phyloP scores from a whole-genome alignment of 23 red algal species.

The Gracilaria caudata region DNA sequence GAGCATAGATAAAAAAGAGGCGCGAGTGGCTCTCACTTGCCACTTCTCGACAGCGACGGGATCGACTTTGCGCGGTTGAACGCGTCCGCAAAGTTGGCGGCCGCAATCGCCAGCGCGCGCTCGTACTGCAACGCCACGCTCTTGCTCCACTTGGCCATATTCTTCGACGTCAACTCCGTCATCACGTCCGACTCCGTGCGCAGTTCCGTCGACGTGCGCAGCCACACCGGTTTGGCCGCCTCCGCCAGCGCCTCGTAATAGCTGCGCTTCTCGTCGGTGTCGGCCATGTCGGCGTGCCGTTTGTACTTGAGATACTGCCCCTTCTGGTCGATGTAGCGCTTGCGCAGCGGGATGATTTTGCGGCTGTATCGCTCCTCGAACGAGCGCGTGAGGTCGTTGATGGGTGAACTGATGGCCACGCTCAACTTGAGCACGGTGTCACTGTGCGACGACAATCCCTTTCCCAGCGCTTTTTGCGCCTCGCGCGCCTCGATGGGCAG shows the following conservation, averaged over 20 bases:
- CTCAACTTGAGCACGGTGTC: conserved; percentile 43
- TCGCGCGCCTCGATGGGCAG: conserved; percentile 61
- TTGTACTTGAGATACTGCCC: conserved; percentile 79
- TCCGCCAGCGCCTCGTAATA: conserved; percentile 77
- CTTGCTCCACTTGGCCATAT: conserved; percentile 76
- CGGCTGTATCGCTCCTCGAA: conserved; percentile 77
- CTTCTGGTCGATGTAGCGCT: conserved; percentile 77
- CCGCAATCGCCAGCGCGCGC: conserved; percentile 58
- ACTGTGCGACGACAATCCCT: conserved; percentile 36
- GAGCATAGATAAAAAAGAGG: background rate
- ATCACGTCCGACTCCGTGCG: conserved; percentile 70
- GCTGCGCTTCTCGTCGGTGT: conserved; percentile 73
- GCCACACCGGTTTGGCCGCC: conserved; percentile 75
- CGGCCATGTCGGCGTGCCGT: conserved; percentile 64
- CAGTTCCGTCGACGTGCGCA: conserved; percentile 59
- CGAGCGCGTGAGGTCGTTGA: conserved; percentile 48
- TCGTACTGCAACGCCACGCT: conserved; percentile 63
- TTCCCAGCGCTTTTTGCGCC: conserved; percentile 58
- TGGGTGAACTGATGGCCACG: conserved; percentile 55
- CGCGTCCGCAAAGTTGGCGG: conserved; percentile 73
- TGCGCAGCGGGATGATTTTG: conserved; percentile 72
- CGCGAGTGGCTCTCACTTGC: background rate
- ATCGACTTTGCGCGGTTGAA: conserved; percentile 64
- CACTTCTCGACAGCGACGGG: conserved; percentile 51
- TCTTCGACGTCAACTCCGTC: conserved; percentile 70